Evolutionary conservation across 75 land plant genomes (phyloP).

Genomic region (Cryptomeria japonica): DNA sequence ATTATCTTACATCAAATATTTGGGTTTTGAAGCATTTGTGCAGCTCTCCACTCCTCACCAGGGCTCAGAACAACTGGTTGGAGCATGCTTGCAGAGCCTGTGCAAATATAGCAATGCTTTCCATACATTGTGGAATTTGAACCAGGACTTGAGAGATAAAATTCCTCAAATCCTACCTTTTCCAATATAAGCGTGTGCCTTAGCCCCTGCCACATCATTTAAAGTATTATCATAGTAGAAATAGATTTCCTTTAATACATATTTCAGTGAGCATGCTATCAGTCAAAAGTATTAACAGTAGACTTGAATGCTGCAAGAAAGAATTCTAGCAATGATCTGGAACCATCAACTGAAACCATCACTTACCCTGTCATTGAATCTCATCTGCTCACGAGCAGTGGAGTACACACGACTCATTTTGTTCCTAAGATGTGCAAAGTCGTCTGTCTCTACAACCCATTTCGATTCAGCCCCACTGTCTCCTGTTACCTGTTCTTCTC

Average conservation of each 20-base stretch:
- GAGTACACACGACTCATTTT: slow-evolving; percentile 63
- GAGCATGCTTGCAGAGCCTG: slow-evolving; percentile 67
- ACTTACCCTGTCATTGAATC: slow-evolving; percentile 60
- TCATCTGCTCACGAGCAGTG: slow-evolving; percentile 67
- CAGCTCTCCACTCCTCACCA: slow-evolving; percentile 65
- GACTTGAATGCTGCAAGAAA: not conserved
- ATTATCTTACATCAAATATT: not conserved
- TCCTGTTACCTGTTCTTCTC: slow-evolving; percentile 11
- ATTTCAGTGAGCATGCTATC: not conserved
- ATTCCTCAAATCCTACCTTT: slow-evolving; percentile 63
- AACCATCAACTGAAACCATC: not conserved
- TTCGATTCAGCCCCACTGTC: not conserved
- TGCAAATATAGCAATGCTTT: slow-evolving; percentile 58
- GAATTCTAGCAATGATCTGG: not conserved
- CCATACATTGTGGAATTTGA: slow-evolving; percentile 44
- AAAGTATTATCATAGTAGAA: not conserved
- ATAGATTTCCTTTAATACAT: not conserved
- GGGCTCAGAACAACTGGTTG: slow-evolving; percentile 50
- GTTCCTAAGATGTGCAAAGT: slow-evolving; percentile 33
- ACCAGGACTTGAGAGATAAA: slow-evolving; percentile 59
- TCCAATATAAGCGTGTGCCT: slow-evolving; percentile 52
- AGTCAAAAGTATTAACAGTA: not conserved
- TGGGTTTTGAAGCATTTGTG: slow-evolving; percentile 50
- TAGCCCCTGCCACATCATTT: slow-evolving; percentile 39
- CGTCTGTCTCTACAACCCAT: slow-evolving; percentile 48